phyloP scores from a whole-genome alignment of 2,329 filamentous ascomycete species.

The Xylariaceae sp. region DNA sequence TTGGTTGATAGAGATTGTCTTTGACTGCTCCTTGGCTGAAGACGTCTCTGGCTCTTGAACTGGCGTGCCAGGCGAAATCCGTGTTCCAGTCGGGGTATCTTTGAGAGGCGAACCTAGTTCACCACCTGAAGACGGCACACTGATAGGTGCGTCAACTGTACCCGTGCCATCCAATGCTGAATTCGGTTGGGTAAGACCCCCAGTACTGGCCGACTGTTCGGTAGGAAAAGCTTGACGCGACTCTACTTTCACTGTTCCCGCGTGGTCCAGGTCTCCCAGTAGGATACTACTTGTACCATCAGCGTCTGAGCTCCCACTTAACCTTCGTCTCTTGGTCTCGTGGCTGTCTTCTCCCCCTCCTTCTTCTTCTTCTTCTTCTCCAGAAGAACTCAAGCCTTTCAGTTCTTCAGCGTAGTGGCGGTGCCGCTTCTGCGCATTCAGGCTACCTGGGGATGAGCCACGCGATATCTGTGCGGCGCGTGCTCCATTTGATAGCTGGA shows the following conservation, averaged over 20 bases:
- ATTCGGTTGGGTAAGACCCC: not conserved
- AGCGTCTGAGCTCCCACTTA: not conserved
- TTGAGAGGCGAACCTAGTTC: slow-evolving; percentile 10
- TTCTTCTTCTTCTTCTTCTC: slow-evolving; percentile 6
- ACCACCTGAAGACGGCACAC: slow-evolving; percentile 20
- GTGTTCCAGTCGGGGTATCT: no score
- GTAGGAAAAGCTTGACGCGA: slow-evolving; percentile 13
- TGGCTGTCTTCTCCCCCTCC: slow-evolving; percentile 16
- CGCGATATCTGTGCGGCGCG: not conserved
- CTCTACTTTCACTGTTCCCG: slow-evolving; percentile 30
- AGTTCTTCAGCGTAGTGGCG: slow-evolving; percentile 31
- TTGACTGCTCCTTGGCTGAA: slow-evolving; percentile 5
- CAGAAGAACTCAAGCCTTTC: slow-evolving; percentile 28
- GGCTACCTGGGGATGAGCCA: not conserved
- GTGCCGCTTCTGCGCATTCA: slow-evolving; percentile 25
- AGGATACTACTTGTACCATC: slow-evolving; percentile 13
- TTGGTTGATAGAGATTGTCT: no score
- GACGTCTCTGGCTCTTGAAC: slow-evolving; percentile 1
- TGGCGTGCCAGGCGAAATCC: no score
- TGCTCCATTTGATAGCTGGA: not conserved
- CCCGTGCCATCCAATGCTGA: not conserved
- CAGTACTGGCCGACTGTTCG: not conserved
- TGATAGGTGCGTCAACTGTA: not conserved
- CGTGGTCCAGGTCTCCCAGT: slow-evolving; percentile 31
- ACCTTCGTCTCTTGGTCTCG: slow-evolving; percentile 26